These are phyloP conservation scores for Tuber aestivum DNA, from an alignment of 495 filamentous ascomycete species.

Conservation along the genomic window DNA sequence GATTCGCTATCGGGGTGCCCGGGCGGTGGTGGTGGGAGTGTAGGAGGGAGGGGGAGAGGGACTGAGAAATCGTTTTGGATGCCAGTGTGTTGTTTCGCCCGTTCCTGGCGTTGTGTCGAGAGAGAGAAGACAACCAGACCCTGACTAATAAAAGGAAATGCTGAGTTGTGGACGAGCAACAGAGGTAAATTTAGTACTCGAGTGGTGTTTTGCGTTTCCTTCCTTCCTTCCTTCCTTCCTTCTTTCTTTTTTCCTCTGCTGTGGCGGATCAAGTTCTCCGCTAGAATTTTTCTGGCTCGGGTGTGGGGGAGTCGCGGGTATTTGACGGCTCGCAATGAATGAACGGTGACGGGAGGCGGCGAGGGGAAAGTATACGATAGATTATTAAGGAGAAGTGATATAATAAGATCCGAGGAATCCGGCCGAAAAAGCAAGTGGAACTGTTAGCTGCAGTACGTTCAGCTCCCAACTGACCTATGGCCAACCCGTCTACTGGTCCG, in stretches of 20 bases:
- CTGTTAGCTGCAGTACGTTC: not conserved
- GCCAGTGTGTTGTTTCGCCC: not conserved
- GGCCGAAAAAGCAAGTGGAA: not conserved
- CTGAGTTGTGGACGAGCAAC: not conserved
- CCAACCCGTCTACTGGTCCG: not conserved
- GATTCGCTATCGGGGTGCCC: not conserved
- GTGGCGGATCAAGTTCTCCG: not conserved
- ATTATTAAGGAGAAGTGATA: not conserved
- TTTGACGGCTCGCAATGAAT: not conserved
- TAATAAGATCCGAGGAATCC: not conserved
- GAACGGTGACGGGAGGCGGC: not conserved
- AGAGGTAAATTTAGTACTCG: no score
- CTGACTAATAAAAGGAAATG: not conserved
- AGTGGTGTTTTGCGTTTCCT: not conserved
- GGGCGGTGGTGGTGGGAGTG: not conserved
- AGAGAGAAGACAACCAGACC: not conserved
- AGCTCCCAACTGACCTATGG: not conserved
- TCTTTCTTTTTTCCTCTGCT: not conserved
- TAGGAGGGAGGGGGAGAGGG: not conserved
- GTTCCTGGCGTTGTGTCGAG: not conserved
- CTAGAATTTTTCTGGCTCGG: not conserved
- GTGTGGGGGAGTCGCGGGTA: not conserved
- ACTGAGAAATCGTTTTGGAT: constrained; percentile 3
- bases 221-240: not conserved
- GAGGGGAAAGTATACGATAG: not conserved